phyloP scores from a whole-genome alignment of 257 asterid species.

The Coffea eugenioides region DNA sequence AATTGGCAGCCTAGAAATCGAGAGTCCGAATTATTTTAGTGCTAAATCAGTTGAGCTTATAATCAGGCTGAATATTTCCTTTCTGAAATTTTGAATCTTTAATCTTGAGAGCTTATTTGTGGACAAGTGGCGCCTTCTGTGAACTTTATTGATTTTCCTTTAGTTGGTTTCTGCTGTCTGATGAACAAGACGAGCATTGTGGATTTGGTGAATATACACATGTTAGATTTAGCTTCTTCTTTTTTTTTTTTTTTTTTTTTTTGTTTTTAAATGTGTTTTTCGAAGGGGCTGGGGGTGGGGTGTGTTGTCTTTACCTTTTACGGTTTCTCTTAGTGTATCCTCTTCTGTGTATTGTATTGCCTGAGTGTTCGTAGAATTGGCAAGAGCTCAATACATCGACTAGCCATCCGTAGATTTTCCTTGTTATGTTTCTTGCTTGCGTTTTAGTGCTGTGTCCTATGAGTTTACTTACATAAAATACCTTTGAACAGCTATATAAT shows the following conservation, averaged over 20 bases:
- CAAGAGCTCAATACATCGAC: no score
- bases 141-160: background rate
- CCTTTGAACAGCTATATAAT: background rate
- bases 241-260: no score
- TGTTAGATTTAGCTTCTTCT: background rate
- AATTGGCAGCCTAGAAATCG: no score
- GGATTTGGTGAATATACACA: background rate
- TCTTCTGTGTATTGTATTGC: no score
- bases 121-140: background rate
- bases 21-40: no score
- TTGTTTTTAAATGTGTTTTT: no score
- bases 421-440: background rate
- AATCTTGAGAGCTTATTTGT: background rate
- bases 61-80: background rate
- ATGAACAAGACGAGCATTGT: background rate
- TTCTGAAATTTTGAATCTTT: background rate
- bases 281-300: no score
- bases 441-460: background rate
- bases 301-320: no score
- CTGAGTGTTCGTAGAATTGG: no score
- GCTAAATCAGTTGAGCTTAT: no score
- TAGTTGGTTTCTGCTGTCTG: background rate
- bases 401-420: no score
- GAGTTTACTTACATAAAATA: background rate
- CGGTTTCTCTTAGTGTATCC: background rate